Evolutionary conservation across 805 yeast genomes (phyloP).

Genomic region (Saccharomyces eubayanus): DNA sequence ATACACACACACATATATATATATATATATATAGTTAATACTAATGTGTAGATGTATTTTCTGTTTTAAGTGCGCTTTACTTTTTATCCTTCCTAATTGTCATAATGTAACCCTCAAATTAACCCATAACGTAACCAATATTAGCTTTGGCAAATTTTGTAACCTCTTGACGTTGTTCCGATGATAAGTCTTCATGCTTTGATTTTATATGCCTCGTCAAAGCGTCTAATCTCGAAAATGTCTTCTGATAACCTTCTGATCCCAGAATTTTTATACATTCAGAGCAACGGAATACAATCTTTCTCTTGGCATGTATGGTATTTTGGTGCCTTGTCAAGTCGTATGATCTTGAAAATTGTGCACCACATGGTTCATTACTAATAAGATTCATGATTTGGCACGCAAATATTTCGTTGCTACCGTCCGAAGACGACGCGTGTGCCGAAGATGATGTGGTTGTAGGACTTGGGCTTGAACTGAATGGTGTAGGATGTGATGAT

Average conservation of each 20-base stretch:
- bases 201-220: constrained; percentile 87
- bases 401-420: constrained; percentile 9
- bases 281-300: constrained; percentile 77
- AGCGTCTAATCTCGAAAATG: constrained; percentile 91
- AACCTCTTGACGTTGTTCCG: constrained; percentile 59
- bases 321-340: constrained; percentile 93
- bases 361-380: constrained; percentile 26
- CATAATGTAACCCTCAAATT: background rate
- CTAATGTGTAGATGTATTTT: background rate
- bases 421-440: background rate
- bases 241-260: constrained; percentile 47
- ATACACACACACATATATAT: background rate
- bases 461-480: background rate
- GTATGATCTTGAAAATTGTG: constrained; percentile 80
- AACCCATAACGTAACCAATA: constrained; percentile 46
- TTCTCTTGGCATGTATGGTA: constrained; percentile 85
- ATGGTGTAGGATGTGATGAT: background rate
- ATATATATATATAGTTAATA: background rate
- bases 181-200: constrained; percentile 54
- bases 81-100: too few species aligned
- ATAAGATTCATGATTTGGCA: constrained; percentile 20
- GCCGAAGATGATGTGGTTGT: background rate
- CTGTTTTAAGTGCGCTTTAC: too few species aligned
- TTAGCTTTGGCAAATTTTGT: constrained; percentile 70
- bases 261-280: constrained; percentile 53